These are phyloP conservation scores for Sugiyamaella sp. DNA, from an alignment of 1,139 yeast species.

Conservation along the genomic window DNA sequence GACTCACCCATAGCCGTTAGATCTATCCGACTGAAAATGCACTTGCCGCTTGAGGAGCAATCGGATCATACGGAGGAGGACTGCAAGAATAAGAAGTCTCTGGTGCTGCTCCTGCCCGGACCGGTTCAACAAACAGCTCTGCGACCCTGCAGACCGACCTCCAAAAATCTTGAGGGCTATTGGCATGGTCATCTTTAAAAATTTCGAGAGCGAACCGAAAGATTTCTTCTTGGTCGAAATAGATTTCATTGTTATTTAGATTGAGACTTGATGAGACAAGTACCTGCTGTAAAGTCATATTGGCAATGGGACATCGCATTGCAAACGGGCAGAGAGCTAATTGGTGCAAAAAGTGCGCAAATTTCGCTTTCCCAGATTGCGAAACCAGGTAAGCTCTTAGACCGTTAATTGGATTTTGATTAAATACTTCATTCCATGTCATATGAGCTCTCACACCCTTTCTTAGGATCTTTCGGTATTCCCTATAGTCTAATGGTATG, in stretches of 20 bases:
- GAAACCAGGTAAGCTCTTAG: neutral
- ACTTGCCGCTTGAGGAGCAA: neutral
- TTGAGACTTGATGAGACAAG: constrained; percentile 7
- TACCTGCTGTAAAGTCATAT: constrained; percentile 5
- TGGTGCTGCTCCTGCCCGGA: too few species aligned
- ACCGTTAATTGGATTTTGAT: constrained; percentile 1
- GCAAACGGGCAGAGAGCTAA: constrained; percentile 7
- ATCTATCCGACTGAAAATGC: too few species aligned
- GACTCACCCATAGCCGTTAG: too few species aligned
- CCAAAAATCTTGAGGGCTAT: constrained; percentile 11
- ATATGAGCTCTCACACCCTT: constrained; percentile 1
- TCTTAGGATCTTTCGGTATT: constrained; percentile 7
- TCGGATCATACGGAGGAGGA: constrained; percentile 12
- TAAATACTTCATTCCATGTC: constrained; percentile 11
- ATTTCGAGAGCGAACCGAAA: constrained; percentile 8
- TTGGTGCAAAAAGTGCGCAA: constrained; percentile 9
- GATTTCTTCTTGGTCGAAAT: neutral
- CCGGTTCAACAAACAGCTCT: neutral
- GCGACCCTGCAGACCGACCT: constrained; percentile 1
- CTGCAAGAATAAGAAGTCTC: constrained; percentile 17
- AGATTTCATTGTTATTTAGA: neutral
- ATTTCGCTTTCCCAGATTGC: neutral
- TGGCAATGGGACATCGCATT: constrained; percentile 3
- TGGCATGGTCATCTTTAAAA: neutral
- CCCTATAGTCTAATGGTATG: constrained; percentile 3